Conservation (phyloP, 2,329 filamentous ascomycete species). For the Capronia americana region DNA sequence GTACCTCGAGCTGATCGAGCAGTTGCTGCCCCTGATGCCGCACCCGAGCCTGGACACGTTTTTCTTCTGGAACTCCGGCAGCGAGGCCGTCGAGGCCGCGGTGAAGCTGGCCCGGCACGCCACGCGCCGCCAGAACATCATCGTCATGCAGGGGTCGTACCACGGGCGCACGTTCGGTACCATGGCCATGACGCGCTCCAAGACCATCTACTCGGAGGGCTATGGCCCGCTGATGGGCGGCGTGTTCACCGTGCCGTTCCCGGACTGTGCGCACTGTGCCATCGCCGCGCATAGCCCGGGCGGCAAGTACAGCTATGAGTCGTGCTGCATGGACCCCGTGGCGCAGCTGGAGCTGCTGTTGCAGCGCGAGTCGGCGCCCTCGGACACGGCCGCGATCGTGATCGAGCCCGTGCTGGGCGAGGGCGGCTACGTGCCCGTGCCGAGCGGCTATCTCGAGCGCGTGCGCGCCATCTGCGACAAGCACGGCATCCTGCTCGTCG, state of each 20-base stretch:
- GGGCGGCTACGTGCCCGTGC: conserved; percentile 47
- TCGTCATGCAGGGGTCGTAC: conserved; percentile 49
- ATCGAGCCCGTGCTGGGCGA: conserved; percentile 48
- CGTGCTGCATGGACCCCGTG: conserved; percentile 50
- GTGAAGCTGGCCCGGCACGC: conserved; percentile 48
- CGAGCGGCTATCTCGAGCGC: conserved; percentile 44
- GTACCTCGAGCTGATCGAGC: conserved; percentile 46
- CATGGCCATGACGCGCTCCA: conserved; percentile 47
- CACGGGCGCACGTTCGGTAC: conserved; percentile 48
- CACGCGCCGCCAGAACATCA: conserved; percentile 48
- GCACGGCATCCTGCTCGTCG: conserved; percentile 52
- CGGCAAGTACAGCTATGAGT: conserved; percentile 45
- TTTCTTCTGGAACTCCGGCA: conserved; percentile 50
- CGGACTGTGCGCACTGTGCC: conserved; percentile 49
- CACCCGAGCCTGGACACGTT: conserved; percentile 48
- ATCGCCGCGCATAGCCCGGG: conserved; percentile 41
- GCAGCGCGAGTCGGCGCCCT: conserved; percentile 46
- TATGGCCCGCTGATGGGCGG: conserved; percentile 49
- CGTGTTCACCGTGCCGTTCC: conserved; percentile 48
- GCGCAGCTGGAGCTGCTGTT: conserved; percentile 45
- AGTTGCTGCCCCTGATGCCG: conserved; percentile 47
- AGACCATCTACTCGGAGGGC: conserved; percentile 47
- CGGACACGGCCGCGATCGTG: conserved; percentile 47
- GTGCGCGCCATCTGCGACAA: conserved; percentile 53
- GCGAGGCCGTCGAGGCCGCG: conserved; percentile 47